Evolutionary conservation across 768 basidiomycete species (phyloP), one percentile per base, ranked within the genome.

Genomic region (Erythrobasidium yunnanense): DNA sequence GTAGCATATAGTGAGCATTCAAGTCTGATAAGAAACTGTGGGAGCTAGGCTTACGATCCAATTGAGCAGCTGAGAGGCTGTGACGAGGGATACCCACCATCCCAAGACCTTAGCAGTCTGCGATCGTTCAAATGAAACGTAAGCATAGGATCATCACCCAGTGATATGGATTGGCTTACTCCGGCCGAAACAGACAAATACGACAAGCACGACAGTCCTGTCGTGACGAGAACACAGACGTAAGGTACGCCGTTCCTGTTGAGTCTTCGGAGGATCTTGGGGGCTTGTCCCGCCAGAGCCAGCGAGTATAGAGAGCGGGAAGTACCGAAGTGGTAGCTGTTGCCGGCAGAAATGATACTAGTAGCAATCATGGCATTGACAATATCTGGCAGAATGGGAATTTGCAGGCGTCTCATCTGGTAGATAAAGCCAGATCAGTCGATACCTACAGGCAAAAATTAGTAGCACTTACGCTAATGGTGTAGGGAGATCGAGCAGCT

Each of bases 401-500:
- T 69, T 29, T 33, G n/a, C 2, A 66, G 47, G 1, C 69, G 27
- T n/a, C 68, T 49, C 49, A 78, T 78, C 56, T 58, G 25, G 34
- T 13, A 55, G 4, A 33, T 6, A 32, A 13, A 22, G 54, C 22
- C 23, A 55, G n/a, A 6, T 34, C 15, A 32, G 11, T 20, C 42
- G 22, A 15, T 45, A 15, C 22, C 42, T 20, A 15, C 42, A 45
- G 50, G 32, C 4, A 34, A 46, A 27, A 27, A 30, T 25, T 7
- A 5, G 13, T 30, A 8, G 8, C n/a, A 32, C 56, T 58, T 22
- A 58, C 56, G 67, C 91, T 93, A 70, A 97, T 88, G 69, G 93
- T 90, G 76, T 92, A 95, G 0, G 92, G 69, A 33, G 63, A 66
- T 23, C 29, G 29, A 29, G 60, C 35, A n/a, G 58, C 60, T 11